Evolutionary conservation across 129 eudicot genomes (phyloP).

Genomic region (Chrysanthemum seticuspe): DNA sequence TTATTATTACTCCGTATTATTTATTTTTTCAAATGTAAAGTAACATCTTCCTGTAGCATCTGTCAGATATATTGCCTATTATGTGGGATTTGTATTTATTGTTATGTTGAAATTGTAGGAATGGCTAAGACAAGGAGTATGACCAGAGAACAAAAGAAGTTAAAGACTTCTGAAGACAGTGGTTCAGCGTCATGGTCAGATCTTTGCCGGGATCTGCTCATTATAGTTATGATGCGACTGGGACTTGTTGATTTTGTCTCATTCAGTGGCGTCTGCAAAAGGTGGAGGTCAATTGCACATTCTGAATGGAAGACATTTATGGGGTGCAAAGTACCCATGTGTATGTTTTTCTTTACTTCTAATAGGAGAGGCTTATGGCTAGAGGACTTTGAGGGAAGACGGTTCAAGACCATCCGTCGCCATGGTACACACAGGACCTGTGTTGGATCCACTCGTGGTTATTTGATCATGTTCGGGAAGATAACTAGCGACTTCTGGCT

Average conservation of each 20-base stretch:
- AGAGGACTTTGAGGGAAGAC: constrained; percentile 21
- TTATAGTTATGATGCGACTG: constrained; percentile 18
- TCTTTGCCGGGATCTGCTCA: constrained; percentile 4
- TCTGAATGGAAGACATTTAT: neutral
- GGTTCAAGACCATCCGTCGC: constrained; percentile 6
- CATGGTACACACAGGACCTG: neutral
- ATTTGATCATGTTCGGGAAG: constrained; percentile 12
- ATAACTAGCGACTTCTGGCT: constrained; percentile 19
- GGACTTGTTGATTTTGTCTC: constrained; percentile 18
- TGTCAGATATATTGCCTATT: neutral
- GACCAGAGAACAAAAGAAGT: constrained; percentile 5
- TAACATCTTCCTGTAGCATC: too few species aligned
- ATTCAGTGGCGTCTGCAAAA: constrained; percentile 23
- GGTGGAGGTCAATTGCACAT: constrained; percentile 18
- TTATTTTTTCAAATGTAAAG: too few species aligned
- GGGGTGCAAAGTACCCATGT: constrained; percentile 11
- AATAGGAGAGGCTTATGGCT: neutral
- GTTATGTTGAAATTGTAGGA: constrained; percentile 8
- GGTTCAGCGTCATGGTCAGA: constrained; percentile 11
- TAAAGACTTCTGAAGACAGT: neutral
- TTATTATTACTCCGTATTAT: too few species aligned
- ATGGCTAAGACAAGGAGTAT: constrained; percentile 7
- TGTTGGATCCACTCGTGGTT: constrained; percentile 23
- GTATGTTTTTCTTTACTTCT: neutral
- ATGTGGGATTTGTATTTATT: neutral